Conservation (phyloP, 306 rosid genomes). For the Vigna unguiculata region DNA sequence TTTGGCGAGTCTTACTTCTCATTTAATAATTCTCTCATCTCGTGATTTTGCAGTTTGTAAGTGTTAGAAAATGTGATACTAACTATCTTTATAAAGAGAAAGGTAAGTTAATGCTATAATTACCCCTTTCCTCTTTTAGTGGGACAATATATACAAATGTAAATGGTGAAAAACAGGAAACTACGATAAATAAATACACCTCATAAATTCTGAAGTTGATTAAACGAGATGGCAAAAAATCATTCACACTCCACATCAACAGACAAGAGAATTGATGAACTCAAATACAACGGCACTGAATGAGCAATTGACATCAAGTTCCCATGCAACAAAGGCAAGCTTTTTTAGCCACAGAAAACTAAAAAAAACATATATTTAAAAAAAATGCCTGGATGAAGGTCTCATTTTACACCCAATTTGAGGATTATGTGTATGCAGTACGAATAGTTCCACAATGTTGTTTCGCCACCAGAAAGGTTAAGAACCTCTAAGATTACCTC, state of each 20-base stretch:
- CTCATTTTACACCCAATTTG: slow-evolving; percentile 19
- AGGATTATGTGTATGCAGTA: not conserved
- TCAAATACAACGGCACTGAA: slow-evolving; percentile 15
- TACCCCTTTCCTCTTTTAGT: slow-evolving; percentile 23
- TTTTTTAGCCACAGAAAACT: slow-evolving; percentile 7
- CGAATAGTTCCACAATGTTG: not conserved
- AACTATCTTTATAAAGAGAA: not conserved
- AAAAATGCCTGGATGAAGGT: slow-evolving; percentile 1
- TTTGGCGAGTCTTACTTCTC: too few relatives aligned
- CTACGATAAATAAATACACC: slow-evolving; percentile 25
- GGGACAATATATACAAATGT: not conserved
- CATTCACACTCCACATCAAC: slow-evolving; percentile 22
- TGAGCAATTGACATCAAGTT: not conserved
- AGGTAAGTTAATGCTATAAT: slow-evolving; percentile 14
- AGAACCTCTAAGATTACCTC: slow-evolving; percentile 12
- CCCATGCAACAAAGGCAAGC: slow-evolving; percentile 34
- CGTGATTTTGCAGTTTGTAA: not conserved
- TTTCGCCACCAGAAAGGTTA: slow-evolving; percentile 16
- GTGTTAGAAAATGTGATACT: not conserved
- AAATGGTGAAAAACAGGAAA: slow-evolving; percentile 14
- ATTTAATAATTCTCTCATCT: too few relatives aligned
- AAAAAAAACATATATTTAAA: not conserved
- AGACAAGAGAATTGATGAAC: slow-evolving; percentile 7
- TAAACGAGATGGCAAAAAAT: slow-evolving; percentile 18
- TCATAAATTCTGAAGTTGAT: slow-evolving; percentile 31